Conservation (phyloP, 225 moss, liverwort and hornwort genomes). For the Physcomitrium patens region DNA sequence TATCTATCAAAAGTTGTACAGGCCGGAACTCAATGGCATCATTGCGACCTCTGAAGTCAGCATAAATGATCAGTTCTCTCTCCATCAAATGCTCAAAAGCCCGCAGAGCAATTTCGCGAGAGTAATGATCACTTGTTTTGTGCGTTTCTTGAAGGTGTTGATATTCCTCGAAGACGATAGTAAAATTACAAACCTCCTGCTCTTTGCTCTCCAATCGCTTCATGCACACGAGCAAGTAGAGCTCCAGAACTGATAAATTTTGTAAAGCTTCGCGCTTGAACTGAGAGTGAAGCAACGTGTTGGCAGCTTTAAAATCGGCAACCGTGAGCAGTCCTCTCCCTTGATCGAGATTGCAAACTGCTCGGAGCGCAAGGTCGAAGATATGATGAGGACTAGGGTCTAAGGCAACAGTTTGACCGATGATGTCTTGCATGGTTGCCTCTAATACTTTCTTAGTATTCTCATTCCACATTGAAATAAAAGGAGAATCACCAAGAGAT, state of each 20-base stretch:
- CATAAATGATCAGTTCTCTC: slow-evolving; percentile 71
- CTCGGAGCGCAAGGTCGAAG: slow-evolving; percentile 89
- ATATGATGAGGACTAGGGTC: slow-evolving; percentile 83
- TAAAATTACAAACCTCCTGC: slow-evolving; percentile 86
- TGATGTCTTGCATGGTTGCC: slow-evolving; percentile 66
- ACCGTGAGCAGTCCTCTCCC: slow-evolving; percentile 73
- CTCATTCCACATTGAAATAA: slow-evolving; percentile 61
- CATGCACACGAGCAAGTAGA: slow-evolving; percentile 92
- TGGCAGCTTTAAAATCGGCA: slow-evolving; percentile 77
- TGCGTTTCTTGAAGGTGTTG: slow-evolving; percentile 80
- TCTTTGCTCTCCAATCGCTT: slow-evolving; percentile 91
- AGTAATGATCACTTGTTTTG: slow-evolving; percentile 86
- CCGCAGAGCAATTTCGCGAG: slow-evolving; percentile 77
- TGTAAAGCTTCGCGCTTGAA: slow-evolving; percentile 68
- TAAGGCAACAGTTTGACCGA: slow-evolving; percentile 59
- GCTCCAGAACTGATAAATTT: slow-evolving; percentile 85
- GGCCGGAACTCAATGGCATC: slow-evolving; percentile 85
- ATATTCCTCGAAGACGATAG: slow-evolving; percentile 80
- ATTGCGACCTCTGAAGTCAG: slow-evolving; percentile 71
- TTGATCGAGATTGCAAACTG: slow-evolving; percentile 78
- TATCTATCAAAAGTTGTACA: slow-evolving; percentile 81
- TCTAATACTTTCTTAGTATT: slow-evolving; percentile 81
- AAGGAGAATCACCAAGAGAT: slow-evolving; percentile 49
- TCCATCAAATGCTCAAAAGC: slow-evolving; percentile 94
- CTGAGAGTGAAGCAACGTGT: slow-evolving; percentile 63